Evolutionary conservation across 2,329 filamentous ascomycete genomes (phyloP).

Genomic region (Acephala macrosclerotiorum): DNA sequence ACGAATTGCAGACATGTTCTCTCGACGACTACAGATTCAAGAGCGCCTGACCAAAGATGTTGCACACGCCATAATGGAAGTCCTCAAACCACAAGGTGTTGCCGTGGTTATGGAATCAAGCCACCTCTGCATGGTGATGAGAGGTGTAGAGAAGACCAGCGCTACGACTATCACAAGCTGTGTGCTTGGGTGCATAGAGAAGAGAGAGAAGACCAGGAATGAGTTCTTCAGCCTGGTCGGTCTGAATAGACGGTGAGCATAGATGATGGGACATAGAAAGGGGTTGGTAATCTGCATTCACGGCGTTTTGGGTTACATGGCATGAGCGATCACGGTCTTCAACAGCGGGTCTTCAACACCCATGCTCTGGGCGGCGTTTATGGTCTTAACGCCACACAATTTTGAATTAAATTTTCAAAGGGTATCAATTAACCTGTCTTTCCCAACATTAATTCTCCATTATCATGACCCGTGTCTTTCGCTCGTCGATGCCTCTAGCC

Average conservation of each 20-base stretch:
- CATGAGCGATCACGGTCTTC: slow-evolving; percentile 41
- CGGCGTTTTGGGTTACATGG: slow-evolving; percentile 30
- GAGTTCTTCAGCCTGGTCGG: slow-evolving; percentile 88
- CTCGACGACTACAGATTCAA: slow-evolving; percentile 91
- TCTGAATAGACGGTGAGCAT: slow-evolving; percentile 59
- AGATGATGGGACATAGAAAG: background rate
- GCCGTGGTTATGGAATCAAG: slow-evolving; percentile 97
- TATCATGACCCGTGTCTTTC: background rate
- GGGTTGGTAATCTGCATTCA: slow-evolving; percentile 26
- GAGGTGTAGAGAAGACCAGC: slow-evolving; percentile 92
- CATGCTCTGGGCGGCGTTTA: slow-evolving; percentile 37
- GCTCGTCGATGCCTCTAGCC: background rate
- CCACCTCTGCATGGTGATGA: slow-evolving; percentile 98
- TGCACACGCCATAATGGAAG: slow-evolving; percentile 89
- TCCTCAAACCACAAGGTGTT: slow-evolving; percentile 92
- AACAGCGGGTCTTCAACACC: slow-evolving; percentile 47
- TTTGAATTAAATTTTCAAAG: slow-evolving; percentile 2
- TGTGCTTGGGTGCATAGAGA: slow-evolving; percentile 95
- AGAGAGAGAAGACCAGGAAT: slow-evolving; percentile 90
- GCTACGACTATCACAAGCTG: slow-evolving; percentile 93
- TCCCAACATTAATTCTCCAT: background rate
- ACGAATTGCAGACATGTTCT: slow-evolving; percentile 96
- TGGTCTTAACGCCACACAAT: slow-evolving; percentile 46
- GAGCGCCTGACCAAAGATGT: slow-evolving; percentile 97
- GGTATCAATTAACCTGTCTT: background rate